Conservation (phyloP, 2,329 filamentous ascomycete genomes). For the Colletotrichum lindemuthianum region DNA sequence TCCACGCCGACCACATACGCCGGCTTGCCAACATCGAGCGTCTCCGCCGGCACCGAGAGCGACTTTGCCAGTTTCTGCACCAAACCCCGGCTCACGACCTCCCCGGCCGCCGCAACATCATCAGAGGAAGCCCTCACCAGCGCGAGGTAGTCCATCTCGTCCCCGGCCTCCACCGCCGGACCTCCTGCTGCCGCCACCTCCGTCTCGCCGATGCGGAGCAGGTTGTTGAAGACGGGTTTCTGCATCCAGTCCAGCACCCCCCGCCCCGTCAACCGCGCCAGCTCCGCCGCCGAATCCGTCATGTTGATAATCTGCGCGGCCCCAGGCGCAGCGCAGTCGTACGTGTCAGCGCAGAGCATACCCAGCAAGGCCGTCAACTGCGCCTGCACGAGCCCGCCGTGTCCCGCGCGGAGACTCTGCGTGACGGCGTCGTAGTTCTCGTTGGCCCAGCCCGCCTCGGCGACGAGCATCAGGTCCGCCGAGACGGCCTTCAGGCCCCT, state of each 20-base stretch:
- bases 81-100: slow-evolving; percentile 3
- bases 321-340: background rate
- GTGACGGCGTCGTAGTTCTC: slow-evolving; percentile 49
- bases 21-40: slow-evolving; percentile 12
- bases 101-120: background rate
- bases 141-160: slow-evolving; percentile 8
- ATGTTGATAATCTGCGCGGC: background rate
- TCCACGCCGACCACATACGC: slow-evolving; percentile 18
- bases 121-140: background rate
- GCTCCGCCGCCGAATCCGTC: background rate
- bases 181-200: background rate
- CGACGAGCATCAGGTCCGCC: slow-evolving; percentile 64
- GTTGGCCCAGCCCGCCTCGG: no score
- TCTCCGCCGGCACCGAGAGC: slow-evolving; percentile 7
- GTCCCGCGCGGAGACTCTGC: background rate
- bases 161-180: background rate
- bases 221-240: background rate
- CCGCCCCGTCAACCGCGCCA: background rate
- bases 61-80: slow-evolving; percentile 17
- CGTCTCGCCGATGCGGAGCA: background rate
- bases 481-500: slow-evolving; percentile 54
- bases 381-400: background rate
- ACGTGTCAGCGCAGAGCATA: background rate
- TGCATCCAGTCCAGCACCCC: background rate
- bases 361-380: background rate